phyloP scores from a whole-genome alignment of 768 basidiomycete species.

The Suillus occidentalis region DNA sequence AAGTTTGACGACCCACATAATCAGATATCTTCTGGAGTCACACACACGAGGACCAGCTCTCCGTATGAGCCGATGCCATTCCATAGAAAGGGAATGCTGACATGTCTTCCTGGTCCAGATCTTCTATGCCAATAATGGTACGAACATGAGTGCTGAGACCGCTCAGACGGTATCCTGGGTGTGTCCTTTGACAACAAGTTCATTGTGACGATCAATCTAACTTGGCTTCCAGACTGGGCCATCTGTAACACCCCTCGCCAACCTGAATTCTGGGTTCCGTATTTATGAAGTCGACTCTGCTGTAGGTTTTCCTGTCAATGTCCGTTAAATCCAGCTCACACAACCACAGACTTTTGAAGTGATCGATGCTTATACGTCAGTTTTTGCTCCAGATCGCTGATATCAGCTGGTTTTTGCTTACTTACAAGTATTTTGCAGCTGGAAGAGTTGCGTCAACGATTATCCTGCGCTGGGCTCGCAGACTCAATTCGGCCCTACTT shows the following conservation, averaged over 20 bases:
- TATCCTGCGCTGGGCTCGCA: conserved; percentile 62
- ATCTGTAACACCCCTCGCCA: conserved; percentile 66
- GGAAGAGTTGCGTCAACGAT: conserved; percentile 60
- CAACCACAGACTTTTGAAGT: conserved; percentile 67
- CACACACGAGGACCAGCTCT: conserved; percentile 72
- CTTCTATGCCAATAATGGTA: conserved; percentile 73
- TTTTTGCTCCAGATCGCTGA: conserved; percentile 9
- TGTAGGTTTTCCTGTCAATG: conserved; percentile 38
- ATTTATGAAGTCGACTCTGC: conserved; percentile 49
- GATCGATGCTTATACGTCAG: conserved; percentile 75
- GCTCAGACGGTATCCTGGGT: too few species aligned
- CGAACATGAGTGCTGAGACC: conserved; percentile 53
- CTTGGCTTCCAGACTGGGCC: conserved; percentile 55
- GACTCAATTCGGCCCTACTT: conserved; percentile 58
- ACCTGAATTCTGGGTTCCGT: conserved; percentile 73
- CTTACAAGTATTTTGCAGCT: conserved; percentile 39
- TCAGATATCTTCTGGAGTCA: conserved; percentile 78
- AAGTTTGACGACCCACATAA: conserved; percentile 13
- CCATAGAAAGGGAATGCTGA: background rate
- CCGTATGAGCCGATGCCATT: conserved; percentile 37
- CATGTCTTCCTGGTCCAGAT: conserved; percentile 43
- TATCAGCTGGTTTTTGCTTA: background rate
- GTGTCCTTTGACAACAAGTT: conserved; percentile 18
- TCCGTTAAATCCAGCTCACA: background rate
- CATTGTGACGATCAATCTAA: conserved; percentile 9